Evolutionary conservation across 2,329 filamentous ascomycete species (phyloP), one percentile per base, ranked within the genome.

Genomic region (Atkinsonella texensis): DNA sequence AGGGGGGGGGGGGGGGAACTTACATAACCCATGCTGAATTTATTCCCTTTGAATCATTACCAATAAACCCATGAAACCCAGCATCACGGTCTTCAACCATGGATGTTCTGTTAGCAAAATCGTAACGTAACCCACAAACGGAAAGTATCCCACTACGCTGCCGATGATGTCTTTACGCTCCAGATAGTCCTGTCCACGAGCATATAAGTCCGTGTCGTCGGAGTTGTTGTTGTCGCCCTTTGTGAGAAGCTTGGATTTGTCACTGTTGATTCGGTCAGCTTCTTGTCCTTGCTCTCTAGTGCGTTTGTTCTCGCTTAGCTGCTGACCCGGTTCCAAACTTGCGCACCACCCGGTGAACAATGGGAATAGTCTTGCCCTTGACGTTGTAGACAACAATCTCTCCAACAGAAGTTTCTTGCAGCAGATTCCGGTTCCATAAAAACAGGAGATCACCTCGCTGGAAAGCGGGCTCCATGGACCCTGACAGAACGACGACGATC

Each of bases 161-260:
- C 93, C 93, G 52, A 98, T 88, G 52, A 98, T 90, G 64, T 97
- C 91, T 64, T 85, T 79, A 53, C 93, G 80, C 65, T 86, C 83
- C 45, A 98, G 76, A 66, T 88, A 95, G 63, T 88, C 87, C 70
- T 98, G 91, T 17, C 86, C 88, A 40, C 75, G 74, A 2, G 93
- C 90, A 66, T 95, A 95, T 12, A 72, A 59, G 65, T 96, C 90
- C 15, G 89, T 95, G 66, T 98, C 93, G 68, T 97, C 91, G 42
- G 88, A 87, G 8, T 81, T 70, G 66, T 98, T 98, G 75, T 97
- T 98, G 71, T 98, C 93, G 58, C 93, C 93, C 71, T 98, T 98
- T 35, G 93, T 98, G 52, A 98, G 79, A 18, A 98, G 80, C 63
- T 88, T 74, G n/a, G 80, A 79, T 48, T 74, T 67, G 9, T 74